Conservation (phyloP, 495 filamentous ascomycete genomes). For the Penicillium coffeae region DNA sequence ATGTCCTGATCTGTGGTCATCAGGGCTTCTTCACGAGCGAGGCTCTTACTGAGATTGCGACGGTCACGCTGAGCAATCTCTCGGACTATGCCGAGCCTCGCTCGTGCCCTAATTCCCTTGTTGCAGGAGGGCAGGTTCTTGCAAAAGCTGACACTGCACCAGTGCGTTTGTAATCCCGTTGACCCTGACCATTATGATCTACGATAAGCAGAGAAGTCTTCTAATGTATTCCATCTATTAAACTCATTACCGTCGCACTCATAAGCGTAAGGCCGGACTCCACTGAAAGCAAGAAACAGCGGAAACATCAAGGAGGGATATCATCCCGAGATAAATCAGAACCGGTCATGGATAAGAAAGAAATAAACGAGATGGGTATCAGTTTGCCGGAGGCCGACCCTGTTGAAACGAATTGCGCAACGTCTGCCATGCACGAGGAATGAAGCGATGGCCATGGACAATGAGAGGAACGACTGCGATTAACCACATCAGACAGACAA, state of each 20-base stretch:
- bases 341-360: neutral
- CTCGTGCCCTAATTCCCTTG: constrained; percentile 32
- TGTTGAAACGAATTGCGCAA: constrained; percentile 16
- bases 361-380: neutral
- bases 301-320: too few species aligned
- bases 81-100: constrained; percentile 23
- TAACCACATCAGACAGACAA: constrained; percentile 34
- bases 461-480: constrained; percentile 36
- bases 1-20: constrained; percentile 64
- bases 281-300: too few species aligned
- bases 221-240: too few species aligned
- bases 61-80: constrained; percentile 56
- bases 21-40: constrained; percentile 70
- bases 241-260: too few species aligned
- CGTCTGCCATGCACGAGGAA: constrained; percentile 22
- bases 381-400: constrained; percentile 7
- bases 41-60: constrained; percentile 60
- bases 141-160: constrained; percentile 28
- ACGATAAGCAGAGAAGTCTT: too few species aligned
- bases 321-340: neutral
- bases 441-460: constrained; percentile 29
- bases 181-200: too few species aligned
- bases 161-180: constrained; percentile 28
- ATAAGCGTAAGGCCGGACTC: neutral
- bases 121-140: constrained; percentile 32